Evolutionary conservation across 257 asterid genomes (phyloP).

Genomic region (Nicotiana tabacum): DNA sequence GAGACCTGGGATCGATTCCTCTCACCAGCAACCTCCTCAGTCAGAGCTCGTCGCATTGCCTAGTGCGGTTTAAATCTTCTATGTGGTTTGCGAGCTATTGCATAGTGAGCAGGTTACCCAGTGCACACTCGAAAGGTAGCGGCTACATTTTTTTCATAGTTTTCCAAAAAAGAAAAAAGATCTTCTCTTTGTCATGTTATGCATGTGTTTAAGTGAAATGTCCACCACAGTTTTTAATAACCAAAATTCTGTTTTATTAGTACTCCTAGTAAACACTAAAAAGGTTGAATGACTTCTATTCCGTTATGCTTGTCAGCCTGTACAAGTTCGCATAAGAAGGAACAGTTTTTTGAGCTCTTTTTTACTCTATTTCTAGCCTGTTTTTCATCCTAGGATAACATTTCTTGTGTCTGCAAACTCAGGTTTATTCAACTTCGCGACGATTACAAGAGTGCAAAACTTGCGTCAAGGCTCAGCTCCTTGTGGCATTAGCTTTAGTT

Average conservation of each 20-base stretch:
- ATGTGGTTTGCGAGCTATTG: too few species aligned
- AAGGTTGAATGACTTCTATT: background rate
- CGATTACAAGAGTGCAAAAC: constrained; percentile 22
- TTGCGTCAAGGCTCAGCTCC: constrained; percentile 18
- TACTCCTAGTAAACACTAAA: background rate
- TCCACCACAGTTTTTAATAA: background rate
- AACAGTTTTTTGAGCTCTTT: background rate
- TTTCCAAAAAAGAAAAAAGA: too few species aligned
- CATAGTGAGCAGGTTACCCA: too few species aligned
- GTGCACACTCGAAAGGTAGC: too few species aligned
- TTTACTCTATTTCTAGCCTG: background rate
- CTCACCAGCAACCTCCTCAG: too few species aligned
- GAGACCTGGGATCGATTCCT: too few species aligned
- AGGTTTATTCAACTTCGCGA: constrained; percentile 25
- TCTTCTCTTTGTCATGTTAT: background rate
- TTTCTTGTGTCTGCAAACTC: background rate
- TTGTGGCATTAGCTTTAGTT: constrained; percentile 12
- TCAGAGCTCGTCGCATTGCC: too few species aligned
- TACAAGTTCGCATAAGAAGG: background rate
- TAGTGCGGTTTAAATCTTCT: too few species aligned
- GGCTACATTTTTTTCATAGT: background rate
- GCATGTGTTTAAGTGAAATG: background rate
- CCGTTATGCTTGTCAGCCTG: background rate
- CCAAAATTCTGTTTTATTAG: background rate
- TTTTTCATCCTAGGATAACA: background rate